Evolutionary conservation across 306 rosid genomes (phyloP).

Genomic region (Sicyos edulis): DNA sequence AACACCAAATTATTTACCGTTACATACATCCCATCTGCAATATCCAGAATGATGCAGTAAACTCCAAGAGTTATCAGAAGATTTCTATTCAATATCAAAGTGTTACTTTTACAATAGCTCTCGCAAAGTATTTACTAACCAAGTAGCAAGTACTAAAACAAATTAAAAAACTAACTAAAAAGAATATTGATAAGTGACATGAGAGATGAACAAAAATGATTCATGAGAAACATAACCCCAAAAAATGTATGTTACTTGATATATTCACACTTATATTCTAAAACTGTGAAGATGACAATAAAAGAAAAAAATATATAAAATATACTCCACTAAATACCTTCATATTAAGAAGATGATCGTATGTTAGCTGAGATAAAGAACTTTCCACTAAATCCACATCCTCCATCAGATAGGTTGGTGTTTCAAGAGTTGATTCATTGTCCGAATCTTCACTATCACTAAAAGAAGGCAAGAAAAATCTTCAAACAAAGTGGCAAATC

Average conservation of each 20-base stretch:
- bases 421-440: constrained; percentile 32
- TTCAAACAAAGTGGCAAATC: constrained; percentile 23
- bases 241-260: not conserved
- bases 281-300: not conserved
- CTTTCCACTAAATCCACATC: constrained; percentile 57
- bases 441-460: constrained; percentile 60
- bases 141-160: not conserved
- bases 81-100: not conserved
- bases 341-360: constrained; percentile 54
- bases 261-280: not conserved
- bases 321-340: constrained; percentile 37
- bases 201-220: not conserved
- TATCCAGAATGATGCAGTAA: not conserved
- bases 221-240: not conserved
- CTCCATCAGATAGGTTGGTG: constrained; percentile 55
- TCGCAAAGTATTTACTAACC: not conserved
- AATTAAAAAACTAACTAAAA: not conserved
- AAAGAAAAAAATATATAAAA: constrained; percentile 4
- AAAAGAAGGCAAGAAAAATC: constrained; percentile 25
- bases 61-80: not conserved
- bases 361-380: constrained; percentile 48
- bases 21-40: too few relatives aligned
- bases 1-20: too few relatives aligned
- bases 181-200: not conserved
- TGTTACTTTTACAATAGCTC: not conserved